These are phyloP conservation scores for Brasilioporus rufonigricans DNA, from an alignment of 768 basidiomycete genomes.

Conservation along the genomic window DNA sequence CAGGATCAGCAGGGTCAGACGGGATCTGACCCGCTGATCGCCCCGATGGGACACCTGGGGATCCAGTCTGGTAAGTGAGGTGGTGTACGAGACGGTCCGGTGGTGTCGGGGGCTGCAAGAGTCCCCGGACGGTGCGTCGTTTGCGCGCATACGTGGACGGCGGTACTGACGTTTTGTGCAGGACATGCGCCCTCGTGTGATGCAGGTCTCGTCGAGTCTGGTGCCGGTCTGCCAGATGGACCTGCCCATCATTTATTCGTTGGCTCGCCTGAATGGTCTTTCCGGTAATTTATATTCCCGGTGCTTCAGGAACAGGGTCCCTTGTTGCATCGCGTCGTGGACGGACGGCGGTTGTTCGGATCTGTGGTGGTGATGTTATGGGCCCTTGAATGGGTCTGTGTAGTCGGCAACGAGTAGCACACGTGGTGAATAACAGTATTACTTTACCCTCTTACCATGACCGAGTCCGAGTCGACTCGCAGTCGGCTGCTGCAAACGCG, in stretches of 20 bases:
- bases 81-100: too few relatives aligned
- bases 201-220: neutral
- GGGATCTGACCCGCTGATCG: constrained; percentile 17
- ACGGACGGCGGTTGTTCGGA: neutral
- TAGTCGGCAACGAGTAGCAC: neutral
- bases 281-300: constrained; percentile 20
- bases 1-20: constrained; percentile 22
- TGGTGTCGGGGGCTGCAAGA: too few relatives aligned
- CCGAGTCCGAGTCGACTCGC: neutral
- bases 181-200: too few relatives aligned
- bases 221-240: neutral
- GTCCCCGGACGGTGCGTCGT: too few relatives aligned
- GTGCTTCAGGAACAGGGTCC: neutral
- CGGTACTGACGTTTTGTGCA: too few relatives aligned
- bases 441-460: neutral
- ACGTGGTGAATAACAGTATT: constrained; percentile 1
- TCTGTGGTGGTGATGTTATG: too few relatives aligned
- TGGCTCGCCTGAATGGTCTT: neutral
- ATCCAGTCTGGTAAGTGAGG: constrained; percentile 18
- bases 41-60: constrained; percentile 17
- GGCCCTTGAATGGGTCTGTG: too few relatives aligned
- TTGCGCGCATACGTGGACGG: too few relatives aligned
- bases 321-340: neutral
- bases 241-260: too few relatives aligned
- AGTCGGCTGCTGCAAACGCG: constrained; percentile 11